A percentile compares a stretch with the other conserved stretches of the same genome.
Evolutionary conservation across 2,329 filamentous ascomycete species (phyloP).

Genomic region (Phialophora chinensis): DNA sequence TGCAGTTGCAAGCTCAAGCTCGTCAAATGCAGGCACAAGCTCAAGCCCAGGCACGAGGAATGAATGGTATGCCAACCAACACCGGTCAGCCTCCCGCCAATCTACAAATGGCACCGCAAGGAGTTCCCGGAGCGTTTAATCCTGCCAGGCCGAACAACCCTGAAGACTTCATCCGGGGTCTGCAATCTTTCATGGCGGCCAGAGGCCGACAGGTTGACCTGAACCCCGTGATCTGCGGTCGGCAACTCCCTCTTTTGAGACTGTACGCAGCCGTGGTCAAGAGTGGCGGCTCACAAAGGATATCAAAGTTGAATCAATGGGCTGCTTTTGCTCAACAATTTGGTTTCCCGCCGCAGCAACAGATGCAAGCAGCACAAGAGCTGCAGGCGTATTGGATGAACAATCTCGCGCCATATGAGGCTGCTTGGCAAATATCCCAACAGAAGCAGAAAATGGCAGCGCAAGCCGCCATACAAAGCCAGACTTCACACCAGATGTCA

Average conservation of each 20-base stretch:
- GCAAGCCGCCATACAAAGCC: constrained; percentile 49
- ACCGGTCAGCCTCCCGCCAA: constrained; percentile 24
- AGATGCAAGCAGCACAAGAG: constrained; percentile 71
- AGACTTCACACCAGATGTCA: constrained; percentile 49
- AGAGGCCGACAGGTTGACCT: constrained; percentile 75
- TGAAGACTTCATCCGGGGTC: constrained; percentile 75
- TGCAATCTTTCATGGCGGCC: constrained; percentile 77
- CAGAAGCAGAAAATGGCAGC: constrained; percentile 51
- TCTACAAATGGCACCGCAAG: constrained; percentile 33
- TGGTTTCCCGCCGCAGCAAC: constrained; percentile 65
- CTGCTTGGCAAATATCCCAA: constrained; percentile 52
- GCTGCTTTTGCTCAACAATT: constrained; percentile 70
- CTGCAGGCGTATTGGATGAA: constrained; percentile 78
- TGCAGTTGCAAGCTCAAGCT: constrained; percentile 79
- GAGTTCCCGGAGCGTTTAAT: constrained; percentile 28
- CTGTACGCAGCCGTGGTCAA: constrained; percentile 80
- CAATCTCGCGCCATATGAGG: constrained; percentile 74
- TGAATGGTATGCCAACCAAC: constrained; percentile 30
- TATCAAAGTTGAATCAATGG: constrained; percentile 76
- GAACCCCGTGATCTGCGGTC: constrained; percentile 74
- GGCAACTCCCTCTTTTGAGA: constrained; percentile 74
- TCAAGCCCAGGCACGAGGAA: constrained; percentile 24
- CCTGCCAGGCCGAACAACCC: constrained; percentile 51
- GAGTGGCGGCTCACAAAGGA: constrained; percentile 75
- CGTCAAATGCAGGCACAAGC: constrained; percentile 58